phyloP scores from a whole-genome alignment of 2,329 filamentous ascomycete genomes.

The Penicillium paneum region DNA sequence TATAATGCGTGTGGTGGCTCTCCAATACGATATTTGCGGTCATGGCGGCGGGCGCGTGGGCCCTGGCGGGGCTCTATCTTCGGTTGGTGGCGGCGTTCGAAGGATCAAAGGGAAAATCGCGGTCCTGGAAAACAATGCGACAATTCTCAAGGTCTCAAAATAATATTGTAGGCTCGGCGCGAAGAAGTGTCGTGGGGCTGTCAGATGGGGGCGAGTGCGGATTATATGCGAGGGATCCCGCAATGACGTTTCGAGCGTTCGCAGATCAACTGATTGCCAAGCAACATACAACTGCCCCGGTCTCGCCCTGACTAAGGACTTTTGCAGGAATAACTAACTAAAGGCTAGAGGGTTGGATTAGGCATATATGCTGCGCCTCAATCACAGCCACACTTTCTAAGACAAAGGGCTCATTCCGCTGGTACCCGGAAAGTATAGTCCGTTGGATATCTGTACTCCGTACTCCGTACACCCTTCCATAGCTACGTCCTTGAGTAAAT shows the following conservation, averaged over 20 bases:
- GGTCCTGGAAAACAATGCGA: background rate
- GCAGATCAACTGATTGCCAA: conserved; percentile 16
- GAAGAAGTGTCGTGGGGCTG: conserved; percentile 3
- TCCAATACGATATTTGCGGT: conserved; percentile 47
- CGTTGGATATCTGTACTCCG: background rate
- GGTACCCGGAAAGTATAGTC: background rate
- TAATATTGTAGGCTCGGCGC: background rate
- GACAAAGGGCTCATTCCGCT: background rate
- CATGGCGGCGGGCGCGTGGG: conserved; percentile 36
- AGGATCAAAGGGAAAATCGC: background rate
- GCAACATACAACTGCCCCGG: background rate
- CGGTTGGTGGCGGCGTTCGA: background rate
- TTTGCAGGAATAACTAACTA: background rate
- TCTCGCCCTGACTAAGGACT: background rate
- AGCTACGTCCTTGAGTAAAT: background rate
- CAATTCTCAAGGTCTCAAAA: background rate
- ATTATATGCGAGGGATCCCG: conserved; percentile 16
- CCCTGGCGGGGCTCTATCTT: conserved; percentile 8
- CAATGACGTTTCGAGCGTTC: conserved; percentile 22
- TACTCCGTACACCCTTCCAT: background rate
- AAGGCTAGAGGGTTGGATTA: background rate
- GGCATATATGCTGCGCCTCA: conserved; percentile 13
- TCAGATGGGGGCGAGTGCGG: conserved; percentile 10
- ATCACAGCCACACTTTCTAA: conserved; percentile 9
- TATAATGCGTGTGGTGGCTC: conserved; percentile 44